Percentiles rank a stretch among this genome's conserved stretches.
Evolutionary conservation across 768 basidiomycete genomes (phyloP).

Genomic region (Mycena alexandri): DNA sequence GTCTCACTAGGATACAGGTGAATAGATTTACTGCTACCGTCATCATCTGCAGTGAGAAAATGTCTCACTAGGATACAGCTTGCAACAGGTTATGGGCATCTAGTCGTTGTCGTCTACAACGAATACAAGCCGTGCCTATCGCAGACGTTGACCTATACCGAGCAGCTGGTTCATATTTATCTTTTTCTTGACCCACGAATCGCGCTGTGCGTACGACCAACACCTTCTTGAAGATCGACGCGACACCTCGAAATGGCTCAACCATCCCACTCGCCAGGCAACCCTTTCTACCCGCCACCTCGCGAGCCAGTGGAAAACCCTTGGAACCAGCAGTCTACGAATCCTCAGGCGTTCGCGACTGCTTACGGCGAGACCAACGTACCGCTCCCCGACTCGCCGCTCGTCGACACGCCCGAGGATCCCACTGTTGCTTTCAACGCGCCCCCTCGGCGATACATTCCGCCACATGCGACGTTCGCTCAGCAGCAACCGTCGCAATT

Average conservation of each 20-base stretch:
- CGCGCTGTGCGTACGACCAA: slow-evolving; percentile 5
- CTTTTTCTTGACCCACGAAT: neutral
- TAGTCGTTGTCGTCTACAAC: neutral
- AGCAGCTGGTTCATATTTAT: neutral
- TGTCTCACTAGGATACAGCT: no score
- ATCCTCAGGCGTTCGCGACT: neutral
- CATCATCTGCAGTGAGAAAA: no score
- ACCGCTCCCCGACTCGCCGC: neutral
- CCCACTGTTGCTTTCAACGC: no score
- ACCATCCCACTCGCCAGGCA: neutral
- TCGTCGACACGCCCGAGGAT: neutral
- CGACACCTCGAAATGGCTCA: neutral
- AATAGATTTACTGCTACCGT: no score
- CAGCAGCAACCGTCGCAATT: no score
- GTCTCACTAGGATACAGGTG: no score
- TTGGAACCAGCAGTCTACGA: neutral
- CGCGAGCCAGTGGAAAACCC: neutral
- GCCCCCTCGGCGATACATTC: no score
- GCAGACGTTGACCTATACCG: neutral
- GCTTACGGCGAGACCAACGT: neutral
- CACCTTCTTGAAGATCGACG: neutral
- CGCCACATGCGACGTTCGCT: no score
- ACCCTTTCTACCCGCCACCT: neutral
- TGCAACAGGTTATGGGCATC: slow-evolving; percentile 12
- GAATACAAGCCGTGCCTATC: neutral